Evolutionary conservation across 2,329 filamentous ascomycete genomes (phyloP).

Genomic region (Apiospora malaysiana): DNA sequence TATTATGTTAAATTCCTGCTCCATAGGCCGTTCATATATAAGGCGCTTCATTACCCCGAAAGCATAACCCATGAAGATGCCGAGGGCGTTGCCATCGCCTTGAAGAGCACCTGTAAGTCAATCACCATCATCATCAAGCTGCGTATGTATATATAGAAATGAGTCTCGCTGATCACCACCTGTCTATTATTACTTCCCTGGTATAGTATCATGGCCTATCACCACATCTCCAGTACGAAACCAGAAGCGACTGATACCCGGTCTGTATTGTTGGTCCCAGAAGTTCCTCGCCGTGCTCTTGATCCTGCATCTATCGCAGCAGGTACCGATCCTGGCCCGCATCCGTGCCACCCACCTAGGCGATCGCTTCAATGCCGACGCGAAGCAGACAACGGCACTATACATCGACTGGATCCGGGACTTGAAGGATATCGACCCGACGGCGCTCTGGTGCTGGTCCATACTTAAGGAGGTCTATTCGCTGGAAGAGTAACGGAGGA

Average conservation of each 20-base stretch:
- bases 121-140: not conserved
- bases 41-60: conserved; percentile 63
- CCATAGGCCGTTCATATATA: conserved; percentile 64
- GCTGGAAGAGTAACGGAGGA: conserved; percentile 36
- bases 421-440: conserved; percentile 58
- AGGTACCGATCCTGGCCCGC: conserved; percentile 54
- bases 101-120: conserved; percentile 51
- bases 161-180: not conserved
- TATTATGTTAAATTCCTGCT: conserved; percentile 65
- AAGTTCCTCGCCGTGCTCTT: conserved; percentile 65
- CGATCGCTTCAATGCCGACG: conserved; percentile 55
- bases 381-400: conserved; percentile 53
- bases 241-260: conserved; percentile 64
- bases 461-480: conserved; percentile 54
- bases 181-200: not conserved
- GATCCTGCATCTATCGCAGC: conserved; percentile 59
- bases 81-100: conserved; percentile 60
- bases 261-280: conserved; percentile 67
- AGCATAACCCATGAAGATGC: conserved; percentile 59
- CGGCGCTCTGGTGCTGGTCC: conserved; percentile 62
- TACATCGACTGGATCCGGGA: conserved; percentile 67
- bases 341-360: conserved; percentile 57
- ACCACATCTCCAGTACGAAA: conserved; percentile 61
- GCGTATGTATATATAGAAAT: not conserved
- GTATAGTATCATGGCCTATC: conserved; percentile 60